A percentile compares a stretch with the other conserved stretches of the same genome.
These are phyloP conservation scores for Teunomyces stri DNA, from an alignment of 805 yeast genomes.

Conservation along the genomic window DNA sequence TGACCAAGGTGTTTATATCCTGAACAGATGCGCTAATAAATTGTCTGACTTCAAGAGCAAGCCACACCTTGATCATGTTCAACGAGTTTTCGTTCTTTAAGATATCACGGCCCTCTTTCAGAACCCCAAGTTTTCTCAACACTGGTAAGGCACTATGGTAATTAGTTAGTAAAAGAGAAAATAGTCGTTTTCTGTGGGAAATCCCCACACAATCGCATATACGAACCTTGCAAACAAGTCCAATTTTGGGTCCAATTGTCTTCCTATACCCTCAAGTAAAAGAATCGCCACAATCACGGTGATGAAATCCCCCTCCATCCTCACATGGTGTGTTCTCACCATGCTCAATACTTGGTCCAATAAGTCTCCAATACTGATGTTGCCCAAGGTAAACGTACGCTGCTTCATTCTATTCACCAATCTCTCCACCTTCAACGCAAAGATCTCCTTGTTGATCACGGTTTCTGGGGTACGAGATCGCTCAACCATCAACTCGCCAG, in stretches of 20 bases:
- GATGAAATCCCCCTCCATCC: constrained; percentile 96
- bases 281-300: constrained; percentile 93
- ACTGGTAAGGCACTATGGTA: constrained; percentile 71
- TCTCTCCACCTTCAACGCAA: constrained; percentile 82
- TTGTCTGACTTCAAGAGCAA: constrained; percentile 84
- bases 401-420: constrained; percentile 78
- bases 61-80: constrained; percentile 87
- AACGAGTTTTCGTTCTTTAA: constrained; percentile 57
- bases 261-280: constrained; percentile 89
- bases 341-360: constrained; percentile 81
- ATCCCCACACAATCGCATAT: constrained; percentile 44
- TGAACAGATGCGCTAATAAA: constrained; percentile 79
- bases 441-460: constrained; percentile 77
- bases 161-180: constrained; percentile 15
- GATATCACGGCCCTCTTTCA: constrained; percentile 61
- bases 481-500: constrained; percentile 95
- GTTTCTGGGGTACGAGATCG: constrained; percentile 93
- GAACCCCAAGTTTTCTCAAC: constrained; percentile 72
- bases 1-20: constrained; percentile 50
- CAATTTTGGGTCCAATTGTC: constrained; percentile 88
- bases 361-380: constrained; percentile 87
- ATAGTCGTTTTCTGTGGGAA: constrained; percentile 35
- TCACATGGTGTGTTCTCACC: constrained; percentile 92
- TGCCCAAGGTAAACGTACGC: constrained; percentile 89
- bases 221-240: constrained; percentile 96